These are phyloP conservation scores for Talaromyces funiculosus DNA, from an alignment of 2,329 filamentous ascomycete species.

Conservation along the genomic window DNA sequence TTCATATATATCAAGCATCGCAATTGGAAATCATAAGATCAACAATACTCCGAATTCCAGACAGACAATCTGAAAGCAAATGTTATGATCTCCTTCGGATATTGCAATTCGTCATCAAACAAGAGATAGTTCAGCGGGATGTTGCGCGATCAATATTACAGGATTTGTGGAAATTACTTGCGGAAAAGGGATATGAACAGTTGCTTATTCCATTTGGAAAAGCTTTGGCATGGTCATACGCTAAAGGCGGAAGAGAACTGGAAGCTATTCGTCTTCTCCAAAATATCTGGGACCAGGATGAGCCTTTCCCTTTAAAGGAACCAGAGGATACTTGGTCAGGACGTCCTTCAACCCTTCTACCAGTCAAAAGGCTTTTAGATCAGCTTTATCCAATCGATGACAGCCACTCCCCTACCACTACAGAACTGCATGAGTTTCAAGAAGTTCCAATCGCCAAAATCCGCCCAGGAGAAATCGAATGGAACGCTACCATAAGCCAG, in stretches of 20 bases:
- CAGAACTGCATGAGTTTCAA: neutral
- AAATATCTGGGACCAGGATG: neutral
- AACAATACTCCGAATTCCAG: neutral
- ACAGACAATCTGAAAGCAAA: neutral
- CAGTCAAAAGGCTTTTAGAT: neutral
- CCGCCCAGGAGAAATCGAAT: neutral
- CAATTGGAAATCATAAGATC: neutral
- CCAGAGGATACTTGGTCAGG: neutral
- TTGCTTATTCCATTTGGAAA: neutral
- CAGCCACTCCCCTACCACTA: neutral
- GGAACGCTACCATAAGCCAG: neutral
- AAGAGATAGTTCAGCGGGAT: neutral
- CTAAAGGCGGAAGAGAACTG: neutral
- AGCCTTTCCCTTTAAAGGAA: neutral
- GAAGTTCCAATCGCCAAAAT: neutral
- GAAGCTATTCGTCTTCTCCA: neutral
- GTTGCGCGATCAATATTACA: neutral
- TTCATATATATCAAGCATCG: neutral
- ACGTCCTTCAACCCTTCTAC: neutral
- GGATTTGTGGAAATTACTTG: neutral
- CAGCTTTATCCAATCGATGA: neutral
- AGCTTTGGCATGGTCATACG: constrained; percentile 1
- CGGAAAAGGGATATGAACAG: neutral
- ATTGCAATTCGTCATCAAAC: neutral
- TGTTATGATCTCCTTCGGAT: neutral